Base-by-base conservation (phyloP, 306 rosid genomes). In the Casuarina glauca region DNA sequence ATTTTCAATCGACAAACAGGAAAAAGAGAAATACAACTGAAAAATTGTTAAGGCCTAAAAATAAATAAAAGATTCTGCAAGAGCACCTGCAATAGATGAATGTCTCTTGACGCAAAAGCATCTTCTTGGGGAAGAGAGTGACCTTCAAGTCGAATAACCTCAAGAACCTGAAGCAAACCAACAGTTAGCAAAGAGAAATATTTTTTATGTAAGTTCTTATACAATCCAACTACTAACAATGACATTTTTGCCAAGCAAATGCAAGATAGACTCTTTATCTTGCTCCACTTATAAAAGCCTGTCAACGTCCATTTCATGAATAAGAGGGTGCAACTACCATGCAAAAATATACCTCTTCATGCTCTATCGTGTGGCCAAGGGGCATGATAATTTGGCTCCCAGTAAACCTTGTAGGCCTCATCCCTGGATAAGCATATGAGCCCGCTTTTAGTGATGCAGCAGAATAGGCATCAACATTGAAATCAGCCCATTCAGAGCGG, bases 61-160 rank as follows among this genome's bases (percentile, higher is more conserved):
- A 3, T 7, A 48, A 49, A 16, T n/a, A 38, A 54, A 67, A 75
- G 35, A 6, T 42, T 7, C 3, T 70, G 62, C 73, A 81, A 43
- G 73, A 79, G 77, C 35, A 95, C 99, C 99, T 96, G 99, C 78
- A 96, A 84, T 69, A 93, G 97, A 90, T 93, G 98, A 89, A 96
- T 86, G 78, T 96, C 98, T 78, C 97, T 79, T 3, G 99, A 91
- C 70, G 84, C 90, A 83, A 96, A 91, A 32, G 93, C 87, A 38
- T 96, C 97, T 86, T 96, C 98, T 82, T 89, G 94, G 53, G 95
- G 88, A 69, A 96, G 82, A 69, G 97, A 89, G 81, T 93, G 97
- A 20, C 98, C 97, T 87, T 96, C 99, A 39, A 96, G 96, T 74
- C 98, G 90, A 82, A 93, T 89, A 70, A 96, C 93, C 86, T 96